Conservation (phyloP, 108 stramenopile species). For the Conticribra weissflogii region DNA sequence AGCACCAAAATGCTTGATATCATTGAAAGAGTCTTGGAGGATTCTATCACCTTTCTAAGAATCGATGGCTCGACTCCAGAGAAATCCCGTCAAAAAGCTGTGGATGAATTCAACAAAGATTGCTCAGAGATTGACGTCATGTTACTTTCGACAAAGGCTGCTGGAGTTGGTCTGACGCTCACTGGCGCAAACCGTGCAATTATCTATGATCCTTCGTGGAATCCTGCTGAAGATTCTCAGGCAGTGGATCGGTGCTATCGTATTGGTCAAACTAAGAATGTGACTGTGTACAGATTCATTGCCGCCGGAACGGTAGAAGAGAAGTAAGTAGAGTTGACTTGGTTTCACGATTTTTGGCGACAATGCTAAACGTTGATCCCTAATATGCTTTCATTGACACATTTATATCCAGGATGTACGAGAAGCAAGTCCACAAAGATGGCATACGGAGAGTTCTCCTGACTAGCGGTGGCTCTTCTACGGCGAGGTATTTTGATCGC, state of each 20-base stretch:
- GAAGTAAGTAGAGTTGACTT: too few relatives aligned
- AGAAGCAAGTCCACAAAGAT: slow-evolving; percentile 86
- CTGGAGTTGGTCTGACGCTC: slow-evolving; percentile 86
- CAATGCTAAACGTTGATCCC: not conserved
- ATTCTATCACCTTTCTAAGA: slow-evolving; percentile 53
- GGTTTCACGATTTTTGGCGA: too few relatives aligned
- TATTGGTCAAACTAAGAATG: slow-evolving; percentile 93
- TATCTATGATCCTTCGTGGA: slow-evolving; percentile 86
- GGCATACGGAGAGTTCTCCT: slow-evolving; percentile 74
- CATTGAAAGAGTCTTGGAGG: slow-evolving; percentile 57
- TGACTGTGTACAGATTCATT: slow-evolving; percentile 95
- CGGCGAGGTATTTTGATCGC: slow-evolving; percentile 75
- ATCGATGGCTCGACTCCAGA: slow-evolving; percentile 94
- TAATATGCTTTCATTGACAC: not conserved
- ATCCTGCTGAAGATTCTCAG: slow-evolving; percentile 95
- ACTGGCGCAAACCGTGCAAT: slow-evolving; percentile 55
- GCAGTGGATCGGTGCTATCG: slow-evolving; percentile 90
- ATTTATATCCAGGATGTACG: slow-evolving; percentile 23
- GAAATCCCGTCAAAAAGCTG: slow-evolving; percentile 78
- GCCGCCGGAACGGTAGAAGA: slow-evolving; percentile 94
- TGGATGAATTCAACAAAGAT: slow-evolving; percentile 91
- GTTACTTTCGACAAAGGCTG: slow-evolving; percentile 87
- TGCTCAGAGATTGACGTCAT: slow-evolving; percentile 62
- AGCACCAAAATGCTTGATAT: slow-evolving; percentile 93
- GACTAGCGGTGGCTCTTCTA: slow-evolving; percentile 42